Conservation (phyloP, 1,284 basidiomycete genomes). For the Apiotrichum brassicae region DNA sequence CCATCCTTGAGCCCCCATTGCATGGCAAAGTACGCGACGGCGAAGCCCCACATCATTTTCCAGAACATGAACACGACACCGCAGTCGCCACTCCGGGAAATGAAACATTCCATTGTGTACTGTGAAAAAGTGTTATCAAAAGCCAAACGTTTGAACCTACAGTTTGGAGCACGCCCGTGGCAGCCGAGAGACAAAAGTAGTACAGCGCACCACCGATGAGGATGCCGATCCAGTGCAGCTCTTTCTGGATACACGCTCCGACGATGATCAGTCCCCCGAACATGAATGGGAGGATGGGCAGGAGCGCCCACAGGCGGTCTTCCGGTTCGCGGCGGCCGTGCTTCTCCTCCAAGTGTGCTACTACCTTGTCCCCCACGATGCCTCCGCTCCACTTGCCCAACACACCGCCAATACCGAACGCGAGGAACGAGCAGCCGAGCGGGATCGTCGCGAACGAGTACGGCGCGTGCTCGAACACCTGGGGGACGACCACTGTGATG, state of each 20-base stretch:
- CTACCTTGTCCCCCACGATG: constrained; percentile 33
- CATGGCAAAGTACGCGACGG: constrained; percentile 38
- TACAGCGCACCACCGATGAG: constrained; percentile 40
- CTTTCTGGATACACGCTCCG: constrained; percentile 31
- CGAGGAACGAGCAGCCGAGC: constrained; percentile 37
- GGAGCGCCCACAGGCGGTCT: constrained; percentile 38
- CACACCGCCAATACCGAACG: constrained; percentile 34
- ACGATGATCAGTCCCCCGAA: constrained; percentile 32
- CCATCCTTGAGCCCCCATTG: constrained; percentile 28
- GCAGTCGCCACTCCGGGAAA: constrained; percentile 34
- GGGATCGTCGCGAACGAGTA: constrained; percentile 34
- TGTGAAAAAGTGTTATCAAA: no score
- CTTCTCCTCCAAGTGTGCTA: constrained; percentile 29
- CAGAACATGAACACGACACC: constrained; percentile 45
- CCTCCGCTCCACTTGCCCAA: constrained; percentile 43
- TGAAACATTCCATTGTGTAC: constrained; percentile 42
- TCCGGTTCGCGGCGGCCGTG: constrained; percentile 38
- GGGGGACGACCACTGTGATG: constrained; percentile 38
- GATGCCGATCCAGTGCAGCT: constrained; percentile 39
- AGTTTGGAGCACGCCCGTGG: constrained; percentile 27
- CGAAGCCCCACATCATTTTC: constrained; percentile 43
- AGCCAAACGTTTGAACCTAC: no score
- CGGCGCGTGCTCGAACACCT: constrained; percentile 35
- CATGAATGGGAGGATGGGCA: constrained; percentile 23
- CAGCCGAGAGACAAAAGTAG: constrained; percentile 32